phyloP scores from a whole-genome alignment of 169 alveolate species.

The Amoebophrya sp. region DNA sequence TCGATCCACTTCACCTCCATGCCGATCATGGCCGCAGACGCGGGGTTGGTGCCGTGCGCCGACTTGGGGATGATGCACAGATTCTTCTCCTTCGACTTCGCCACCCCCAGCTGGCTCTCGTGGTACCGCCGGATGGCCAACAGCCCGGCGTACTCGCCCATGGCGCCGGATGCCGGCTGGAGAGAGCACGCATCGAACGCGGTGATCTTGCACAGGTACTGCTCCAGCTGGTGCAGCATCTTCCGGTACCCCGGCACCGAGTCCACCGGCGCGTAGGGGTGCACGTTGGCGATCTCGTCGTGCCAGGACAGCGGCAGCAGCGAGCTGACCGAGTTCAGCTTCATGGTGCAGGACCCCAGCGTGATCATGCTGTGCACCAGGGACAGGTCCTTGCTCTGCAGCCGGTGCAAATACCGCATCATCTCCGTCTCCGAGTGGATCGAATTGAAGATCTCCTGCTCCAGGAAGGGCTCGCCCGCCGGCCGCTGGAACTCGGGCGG shows the following conservation, averaged over 20 bases:
- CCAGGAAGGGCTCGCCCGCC: conserved; percentile 43
- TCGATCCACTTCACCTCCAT: conserved; percentile 66
- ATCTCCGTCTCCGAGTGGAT: conserved; percentile 65
- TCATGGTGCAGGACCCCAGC: conserved; percentile 81
- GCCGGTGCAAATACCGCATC: conserved; percentile 66
- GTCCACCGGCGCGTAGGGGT: conserved; percentile 69
- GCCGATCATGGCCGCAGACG: conserved; percentile 71
- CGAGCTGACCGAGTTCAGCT: conserved; percentile 69
- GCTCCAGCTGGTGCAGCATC: conserved; percentile 55
- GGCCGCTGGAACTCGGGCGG: background rate
- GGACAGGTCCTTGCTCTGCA: conserved; percentile 64
- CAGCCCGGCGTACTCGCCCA: conserved; percentile 79
- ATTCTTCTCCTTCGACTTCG: conserved; percentile 49
- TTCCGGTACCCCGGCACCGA: conserved; percentile 62
- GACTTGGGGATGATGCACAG: conserved; percentile 75
- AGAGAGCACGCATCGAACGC: conserved; percentile 68
- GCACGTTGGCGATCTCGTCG: conserved; percentile 59
- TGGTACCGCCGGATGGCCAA: conserved; percentile 64
- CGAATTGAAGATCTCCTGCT: conserved; percentile 58
- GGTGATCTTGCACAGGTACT: conserved; percentile 52
- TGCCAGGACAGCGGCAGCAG: conserved; percentile 68
- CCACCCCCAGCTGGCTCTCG: conserved; percentile 57
- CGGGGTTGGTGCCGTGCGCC: conserved; percentile 86
- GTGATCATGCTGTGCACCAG: conserved; percentile 70
- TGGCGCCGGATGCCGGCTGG: conserved; percentile 74